Evolutionary conservation across 352 stramenopile genomes (phyloP).

Genomic region (Phytopythium montanum): DNA sequence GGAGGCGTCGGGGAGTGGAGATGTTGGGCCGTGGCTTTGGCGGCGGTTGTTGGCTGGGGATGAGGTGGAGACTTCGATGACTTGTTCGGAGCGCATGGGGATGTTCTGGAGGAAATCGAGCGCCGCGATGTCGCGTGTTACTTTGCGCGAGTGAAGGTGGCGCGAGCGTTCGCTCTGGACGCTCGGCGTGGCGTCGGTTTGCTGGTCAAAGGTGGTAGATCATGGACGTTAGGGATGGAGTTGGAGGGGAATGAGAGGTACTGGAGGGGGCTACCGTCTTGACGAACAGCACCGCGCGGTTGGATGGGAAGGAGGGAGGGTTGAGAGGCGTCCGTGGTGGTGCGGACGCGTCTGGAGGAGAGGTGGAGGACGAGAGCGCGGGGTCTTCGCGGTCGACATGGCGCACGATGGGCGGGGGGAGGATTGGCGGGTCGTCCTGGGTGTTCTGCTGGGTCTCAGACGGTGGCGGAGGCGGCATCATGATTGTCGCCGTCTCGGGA

Average conservation of each 20-base stretch:
- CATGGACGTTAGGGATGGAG: not conserved
- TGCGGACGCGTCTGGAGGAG: not conserved
- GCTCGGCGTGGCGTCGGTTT: conserved; percentile 46
- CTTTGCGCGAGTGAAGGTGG: conserved; percentile 61
- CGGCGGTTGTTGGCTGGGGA: no score
- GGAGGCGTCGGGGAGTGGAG: not conserved
- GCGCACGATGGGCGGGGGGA: conserved; percentile 1
- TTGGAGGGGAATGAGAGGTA: no score
- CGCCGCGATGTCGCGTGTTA: conserved; percentile 83
- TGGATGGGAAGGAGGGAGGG: not conserved
- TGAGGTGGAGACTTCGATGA: no score
- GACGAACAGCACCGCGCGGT: conserved; percentile 21
- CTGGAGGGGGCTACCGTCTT: conserved; percentile 19
- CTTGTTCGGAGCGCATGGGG: conserved; percentile 70
- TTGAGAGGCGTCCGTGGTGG: not conserved
- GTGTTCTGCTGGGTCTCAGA: not conserved
- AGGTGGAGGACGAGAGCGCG: not conserved
- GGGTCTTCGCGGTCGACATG: not conserved
- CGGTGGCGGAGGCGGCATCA: not conserved
- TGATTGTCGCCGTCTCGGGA: not conserved
- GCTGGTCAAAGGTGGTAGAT: not conserved
- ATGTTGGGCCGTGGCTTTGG: not conserved
- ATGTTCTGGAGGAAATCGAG: conserved; percentile 89
- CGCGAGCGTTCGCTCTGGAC: conserved; percentile 44
- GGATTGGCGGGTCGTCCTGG: not conserved